Evolutionary conservation across 2,329 filamentous ascomycete species (phyloP), one percentile per base, ranked within the genome.

Genomic region (Ascochyta koolunga): DNA sequence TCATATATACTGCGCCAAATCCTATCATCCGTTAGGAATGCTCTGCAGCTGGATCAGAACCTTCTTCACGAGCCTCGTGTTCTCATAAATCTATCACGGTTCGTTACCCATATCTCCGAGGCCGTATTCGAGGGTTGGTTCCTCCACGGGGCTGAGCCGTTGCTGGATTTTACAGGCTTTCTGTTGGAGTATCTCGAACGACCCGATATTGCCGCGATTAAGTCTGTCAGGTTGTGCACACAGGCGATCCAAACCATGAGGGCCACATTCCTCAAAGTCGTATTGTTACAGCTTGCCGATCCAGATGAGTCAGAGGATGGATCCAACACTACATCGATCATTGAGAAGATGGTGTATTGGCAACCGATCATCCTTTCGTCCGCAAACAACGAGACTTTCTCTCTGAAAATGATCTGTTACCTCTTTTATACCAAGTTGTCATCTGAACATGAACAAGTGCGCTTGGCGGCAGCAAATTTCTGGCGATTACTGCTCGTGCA

Each of bases 81-180:
- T 1, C 79, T 99, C 43, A 93, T 89, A 4, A 99, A 99, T 62
- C 81, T 99, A 68, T 88, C 89, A 0, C 86, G 92, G 11, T 89
- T 97, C 59, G 86, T 88, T 27, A 79, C 85, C 2, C 91, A 98
- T 68, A 84, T 98, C 71, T 86, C 89, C 0, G 95, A 99, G 72
- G 90, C 91, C 5, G 88, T 96, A 11, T 97, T 95, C 62, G 95
- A 98, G 75, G 95, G 95, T 15, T 97, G 93, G 91, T 98, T 98
- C 68, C 85, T 97, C 59, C 89, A 95, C 61, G 93, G 93, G 1
- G 90, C 90, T 1, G 89, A 92, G 64, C 82, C 86, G 4, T 83
- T 95, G 63, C 82, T 98, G 27, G 93, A 98, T 66, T 96, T 97
- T 65, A 84, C 88, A 3, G 95, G 93, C 1, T 87, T 88, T 47